phyloP scores from a whole-genome alignment of 2,329 filamentous ascomycete genomes.

The Penicillium verrucosum region DNA sequence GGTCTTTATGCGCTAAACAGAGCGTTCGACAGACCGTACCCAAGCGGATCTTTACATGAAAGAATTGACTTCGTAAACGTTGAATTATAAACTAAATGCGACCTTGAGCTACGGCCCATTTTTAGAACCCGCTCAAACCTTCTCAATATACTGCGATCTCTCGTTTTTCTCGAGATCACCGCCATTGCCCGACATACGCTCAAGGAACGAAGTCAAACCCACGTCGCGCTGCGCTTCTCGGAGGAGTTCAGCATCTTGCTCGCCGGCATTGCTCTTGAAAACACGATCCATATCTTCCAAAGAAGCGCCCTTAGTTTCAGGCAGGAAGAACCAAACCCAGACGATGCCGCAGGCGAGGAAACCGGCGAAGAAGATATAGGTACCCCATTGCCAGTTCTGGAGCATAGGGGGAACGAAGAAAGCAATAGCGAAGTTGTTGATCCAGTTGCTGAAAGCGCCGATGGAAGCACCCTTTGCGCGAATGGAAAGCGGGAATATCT shows the following conservation, averaged over 20 bases:
- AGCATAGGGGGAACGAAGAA: constrained; percentile 31
- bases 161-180: constrained; percentile 20
- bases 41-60: no score
- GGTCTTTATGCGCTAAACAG: no score
- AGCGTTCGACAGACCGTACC: no score
- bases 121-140: constrained; percentile 5
- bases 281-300: constrained; percentile 54
- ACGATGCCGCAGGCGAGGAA: constrained; percentile 24
- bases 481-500: constrained; percentile 30
- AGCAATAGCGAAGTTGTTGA: constrained; percentile 32
- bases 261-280: constrained; percentile 30
- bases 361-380: constrained; percentile 31
- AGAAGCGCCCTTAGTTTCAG: constrained; percentile 55
- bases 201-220: constrained; percentile 23
- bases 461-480: constrained; percentile 30
- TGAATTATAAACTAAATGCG: not conserved
- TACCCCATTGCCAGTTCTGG: constrained; percentile 25
- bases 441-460: constrained; percentile 31
- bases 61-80: not conserved
- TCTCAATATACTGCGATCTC: constrained; percentile 20
- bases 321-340: constrained; percentile 44
- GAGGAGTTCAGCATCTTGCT: constrained; percentile 24
- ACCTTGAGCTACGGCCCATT: not conserved
- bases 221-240: constrained; percentile 26
- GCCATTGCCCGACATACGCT: constrained; percentile 14